Evolutionary conservation across 2,329 filamentous ascomycete species (phyloP).

Genomic region (Colletotrichum musicola): DNA sequence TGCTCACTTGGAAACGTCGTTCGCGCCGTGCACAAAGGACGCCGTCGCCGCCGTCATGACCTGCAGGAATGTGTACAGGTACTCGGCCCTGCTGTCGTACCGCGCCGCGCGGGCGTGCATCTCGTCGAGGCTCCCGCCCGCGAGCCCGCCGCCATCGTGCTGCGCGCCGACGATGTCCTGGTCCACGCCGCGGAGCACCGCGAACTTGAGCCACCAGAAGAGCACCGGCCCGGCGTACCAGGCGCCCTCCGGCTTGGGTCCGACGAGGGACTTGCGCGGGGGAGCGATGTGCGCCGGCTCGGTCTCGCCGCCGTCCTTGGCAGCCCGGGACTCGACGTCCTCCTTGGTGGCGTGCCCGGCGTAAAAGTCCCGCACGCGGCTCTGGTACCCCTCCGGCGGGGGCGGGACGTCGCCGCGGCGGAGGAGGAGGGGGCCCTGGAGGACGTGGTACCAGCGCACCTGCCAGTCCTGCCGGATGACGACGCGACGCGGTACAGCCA

Average conservation of each 20-base stretch:
- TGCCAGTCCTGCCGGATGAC: conserved; percentile 71
- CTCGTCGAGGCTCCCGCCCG: conserved; percentile 63
- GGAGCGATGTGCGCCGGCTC: conserved; percentile 49
- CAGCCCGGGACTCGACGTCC: conserved; percentile 56
- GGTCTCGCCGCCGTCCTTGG: conserved; percentile 51
- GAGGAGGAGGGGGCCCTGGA: conserved; percentile 59
- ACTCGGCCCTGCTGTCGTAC: conserved; percentile 72
- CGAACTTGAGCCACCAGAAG: conserved; percentile 57
- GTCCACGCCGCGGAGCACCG: conserved; percentile 62
- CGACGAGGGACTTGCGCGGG: conserved; percentile 45
- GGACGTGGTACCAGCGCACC: conserved; percentile 43
- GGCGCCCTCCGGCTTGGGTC: conserved; percentile 55
- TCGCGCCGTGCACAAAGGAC: conserved; percentile 75
- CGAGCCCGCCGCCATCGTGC: conserved; percentile 50
- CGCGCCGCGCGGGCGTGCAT: conserved; percentile 69
- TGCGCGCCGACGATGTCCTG: conserved; percentile 55
- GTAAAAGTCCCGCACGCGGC: conserved; percentile 65
- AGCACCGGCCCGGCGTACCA: conserved; percentile 58
- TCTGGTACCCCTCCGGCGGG: conserved; percentile 54
- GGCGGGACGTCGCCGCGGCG: conserved; percentile 55
- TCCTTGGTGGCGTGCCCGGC: conserved; percentile 67
- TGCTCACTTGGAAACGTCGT: conserved; percentile 69
- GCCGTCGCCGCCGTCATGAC: conserved; percentile 71
- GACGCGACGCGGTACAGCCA: conserved; percentile 67
- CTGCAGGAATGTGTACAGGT: conserved; percentile 71